Base-by-base conservation (phyloP, 148 eudicot genomes). In the Heliosperma pusillum region DNA sequence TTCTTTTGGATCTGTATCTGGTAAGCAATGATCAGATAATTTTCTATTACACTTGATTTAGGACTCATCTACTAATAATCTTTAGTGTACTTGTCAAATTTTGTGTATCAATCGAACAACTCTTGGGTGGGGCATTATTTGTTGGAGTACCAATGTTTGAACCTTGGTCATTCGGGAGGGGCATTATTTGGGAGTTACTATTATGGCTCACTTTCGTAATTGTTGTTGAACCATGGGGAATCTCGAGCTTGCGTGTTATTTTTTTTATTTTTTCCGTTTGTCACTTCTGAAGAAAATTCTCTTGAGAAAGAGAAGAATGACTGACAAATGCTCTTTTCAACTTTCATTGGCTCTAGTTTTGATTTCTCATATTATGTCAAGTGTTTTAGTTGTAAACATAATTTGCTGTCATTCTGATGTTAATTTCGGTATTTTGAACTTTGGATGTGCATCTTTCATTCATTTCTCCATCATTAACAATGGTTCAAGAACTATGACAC, bases 1-100 rank as follows among this genome's bases (percentile, higher is more conserved):
- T 33, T 80, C 96, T 52, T 73, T 76, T 60, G 96, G 93, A 79
- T 77, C 83, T 80, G 85, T 89, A 75, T 62, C 89, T 84, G 98
- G 98, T 92, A 86, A 87, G 97, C 87, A 45, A 57, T 26, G 5
- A 17, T 57, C 44, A 36, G 69, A 74, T 26, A 57, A 17, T 24
- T 76, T 69, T 44, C 25, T 40, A 25, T 21, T 50, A 29, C 10
- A 65, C 59, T 45, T 56, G 8, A 58, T 69, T 45, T 59, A 15
- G 25, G 52, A 10, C 42, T 36, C 26, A 20, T 21, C 10, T 29
- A 67, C 17, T 20, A 44, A n/a, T 13, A 64, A 29, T 16, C 19
- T 63, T 60, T 60, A 24, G 29, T 9, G 27, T 24, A 29, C 44
- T 29, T 64, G 42, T 64, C 36, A 15, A 29, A 64, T 64, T 6